Conservation (phyloP, 805 yeast species). For the Myxozyma neotropica region DNA sequence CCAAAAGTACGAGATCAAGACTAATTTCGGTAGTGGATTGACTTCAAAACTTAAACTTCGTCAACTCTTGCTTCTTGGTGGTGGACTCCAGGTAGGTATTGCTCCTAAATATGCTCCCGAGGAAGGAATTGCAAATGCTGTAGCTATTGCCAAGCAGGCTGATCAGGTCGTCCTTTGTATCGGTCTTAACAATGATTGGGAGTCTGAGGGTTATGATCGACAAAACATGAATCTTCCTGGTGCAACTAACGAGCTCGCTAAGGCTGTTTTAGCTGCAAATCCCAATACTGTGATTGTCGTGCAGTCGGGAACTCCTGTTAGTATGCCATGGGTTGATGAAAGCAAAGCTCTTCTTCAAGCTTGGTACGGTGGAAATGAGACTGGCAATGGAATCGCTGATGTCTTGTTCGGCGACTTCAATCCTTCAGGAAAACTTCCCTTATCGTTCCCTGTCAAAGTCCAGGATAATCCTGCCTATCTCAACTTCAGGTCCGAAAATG, state of each 20-base stretch:
- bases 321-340: conserved; percentile 55
- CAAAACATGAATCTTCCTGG: conserved; percentile 55
- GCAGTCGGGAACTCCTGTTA: conserved; percentile 65
- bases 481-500: conserved; percentile 55
- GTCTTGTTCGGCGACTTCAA: conserved; percentile 60
- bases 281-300: conserved; percentile 56
- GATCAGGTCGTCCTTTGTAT: conserved; percentile 57
- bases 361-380: conserved; percentile 60
- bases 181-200: conserved; percentile 60
- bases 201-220: conserved; percentile 63
- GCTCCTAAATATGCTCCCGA: neutral
- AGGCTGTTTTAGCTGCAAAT: conserved; percentile 51
- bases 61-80: neutral
- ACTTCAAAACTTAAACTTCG: conserved; percentile 40
- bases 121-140: conserved; percentile 44
- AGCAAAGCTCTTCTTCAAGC: conserved; percentile 54
- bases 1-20: conserved; percentile 48
- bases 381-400: conserved; percentile 62
- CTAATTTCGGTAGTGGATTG: conserved; percentile 56
- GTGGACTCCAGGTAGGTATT: conserved; percentile 15
- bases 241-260: conserved; percentile 50
- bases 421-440: conserved; percentile 61
- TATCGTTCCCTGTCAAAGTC: conserved; percentile 55
- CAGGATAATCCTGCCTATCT: conserved; percentile 61
- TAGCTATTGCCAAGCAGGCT: conserved; percentile 51